Conservation (phyloP, 441 rosid species). For the Brassica balearica region DNA sequence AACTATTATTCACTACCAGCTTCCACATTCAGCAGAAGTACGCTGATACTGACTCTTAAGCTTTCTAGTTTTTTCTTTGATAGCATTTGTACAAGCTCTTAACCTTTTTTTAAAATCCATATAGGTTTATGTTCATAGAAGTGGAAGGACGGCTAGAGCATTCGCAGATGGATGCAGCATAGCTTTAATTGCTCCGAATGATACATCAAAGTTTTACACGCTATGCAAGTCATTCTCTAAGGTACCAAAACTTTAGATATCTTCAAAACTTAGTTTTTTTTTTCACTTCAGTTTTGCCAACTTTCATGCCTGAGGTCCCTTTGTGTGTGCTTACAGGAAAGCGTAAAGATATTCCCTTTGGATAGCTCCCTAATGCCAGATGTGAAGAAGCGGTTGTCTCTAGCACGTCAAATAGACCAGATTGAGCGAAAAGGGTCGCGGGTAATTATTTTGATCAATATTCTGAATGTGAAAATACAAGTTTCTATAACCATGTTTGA, state of each 20-base stretch:
- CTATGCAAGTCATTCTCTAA: conserved; percentile 91
- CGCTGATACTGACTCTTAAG: conserved; percentile 36
- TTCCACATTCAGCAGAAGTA: conserved; percentile 97
- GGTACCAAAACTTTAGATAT: conserved; percentile 47
- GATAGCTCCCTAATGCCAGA: conserved; percentile 91
- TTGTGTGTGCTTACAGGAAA: conserved; percentile 64
- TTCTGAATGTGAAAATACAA: not conserved
- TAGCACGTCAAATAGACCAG: conserved; percentile 92
- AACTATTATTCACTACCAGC: conserved; percentile 96
- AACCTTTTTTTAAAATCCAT: conserved; percentile 24
- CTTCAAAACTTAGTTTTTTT: not conserved
- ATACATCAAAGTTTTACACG: conserved; percentile 81
- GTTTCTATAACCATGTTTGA: not conserved
- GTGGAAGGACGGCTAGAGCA: conserved; percentile 99
- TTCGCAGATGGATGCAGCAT: conserved; percentile 95
- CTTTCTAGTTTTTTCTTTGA: conserved; percentile 18
- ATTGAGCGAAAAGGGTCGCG: conserved; percentile 80
- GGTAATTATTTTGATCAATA: conserved; percentile 50
- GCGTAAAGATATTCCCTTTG: conserved; percentile 81
- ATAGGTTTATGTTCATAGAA: conserved; percentile 98
- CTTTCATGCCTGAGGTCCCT: conserved; percentile 38
- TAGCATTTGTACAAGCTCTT: conserved; percentile 15
- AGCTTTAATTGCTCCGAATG: conserved; percentile 82
- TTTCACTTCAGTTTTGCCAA: conserved; percentile 11
- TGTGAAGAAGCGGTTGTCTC: conserved; percentile 83